These are phyloP conservation scores for Funneliformis caledonium DNA, from an alignment of 371 early-diverging fungal genomes.

Conservation along the genomic window DNA sequence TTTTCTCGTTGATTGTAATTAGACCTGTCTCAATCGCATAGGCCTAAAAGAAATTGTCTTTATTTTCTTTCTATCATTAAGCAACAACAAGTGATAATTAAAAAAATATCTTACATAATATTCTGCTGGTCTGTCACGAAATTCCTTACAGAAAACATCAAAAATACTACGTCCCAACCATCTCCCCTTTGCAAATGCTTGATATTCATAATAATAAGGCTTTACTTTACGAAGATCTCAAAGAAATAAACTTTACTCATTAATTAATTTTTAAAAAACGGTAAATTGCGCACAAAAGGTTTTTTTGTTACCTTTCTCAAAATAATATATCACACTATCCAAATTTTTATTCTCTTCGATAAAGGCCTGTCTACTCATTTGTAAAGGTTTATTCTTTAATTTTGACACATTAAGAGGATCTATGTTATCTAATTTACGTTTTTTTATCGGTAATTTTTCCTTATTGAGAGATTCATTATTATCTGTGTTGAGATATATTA, in stretches of 20 bases:
- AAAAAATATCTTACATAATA: constrained; percentile 73
- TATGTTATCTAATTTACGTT: neutral
- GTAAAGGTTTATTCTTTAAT: neutral
- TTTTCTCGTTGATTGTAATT: constrained; percentile 77
- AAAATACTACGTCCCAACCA: constrained; percentile 80
- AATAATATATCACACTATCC: constrained; percentile 6
- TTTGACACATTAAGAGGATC: neutral
- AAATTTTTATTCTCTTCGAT: neutral
- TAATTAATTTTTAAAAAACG: neutral
- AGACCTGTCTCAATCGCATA: constrained; percentile 78
- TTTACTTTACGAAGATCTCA: constrained; percentile 76
- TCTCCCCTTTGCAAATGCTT: constrained; percentile 88
- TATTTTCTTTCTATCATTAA: neutral
- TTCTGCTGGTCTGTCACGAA: constrained; percentile 76
- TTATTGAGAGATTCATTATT: neutral
- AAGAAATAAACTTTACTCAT: neutral
- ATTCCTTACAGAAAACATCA: constrained; percentile 84
- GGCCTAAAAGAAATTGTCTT: constrained; percentile 49
- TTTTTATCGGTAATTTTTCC: neutral
- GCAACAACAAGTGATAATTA: neutral
- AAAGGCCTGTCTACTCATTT: neutral
- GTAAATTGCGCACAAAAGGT: neutral
- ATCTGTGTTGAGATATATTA: neutral
- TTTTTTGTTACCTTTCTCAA: neutral
- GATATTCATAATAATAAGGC: constrained; percentile 84